These are phyloP conservation scores for Danielia reshetovae DNA, from an alignment of 805 yeast genomes.

Conservation along the genomic window DNA sequence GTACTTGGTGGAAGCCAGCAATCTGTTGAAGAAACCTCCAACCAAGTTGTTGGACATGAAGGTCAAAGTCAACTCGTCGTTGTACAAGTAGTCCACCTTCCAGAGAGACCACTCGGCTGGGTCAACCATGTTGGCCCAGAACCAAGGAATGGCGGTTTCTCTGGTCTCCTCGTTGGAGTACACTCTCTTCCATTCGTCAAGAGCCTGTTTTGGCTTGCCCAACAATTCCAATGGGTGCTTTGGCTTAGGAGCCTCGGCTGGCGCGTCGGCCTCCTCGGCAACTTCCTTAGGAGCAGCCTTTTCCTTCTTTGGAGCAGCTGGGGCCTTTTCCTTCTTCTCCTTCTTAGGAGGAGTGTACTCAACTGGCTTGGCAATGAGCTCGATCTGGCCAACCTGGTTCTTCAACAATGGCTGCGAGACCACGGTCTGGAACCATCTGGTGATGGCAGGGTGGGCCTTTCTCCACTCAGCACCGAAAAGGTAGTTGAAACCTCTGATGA, in stretches of 20 bases:
- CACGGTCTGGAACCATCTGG: slow-evolving; percentile 71
- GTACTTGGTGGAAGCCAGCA: slow-evolving; percentile 86
- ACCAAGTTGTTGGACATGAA: slow-evolving; percentile 98
- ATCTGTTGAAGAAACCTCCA: slow-evolving; percentile 98
- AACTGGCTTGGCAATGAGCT: slow-evolving; percentile 61
- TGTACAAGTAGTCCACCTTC: slow-evolving; percentile 95
- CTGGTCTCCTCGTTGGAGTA: slow-evolving; percentile 98
- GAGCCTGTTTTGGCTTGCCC: slow-evolving; percentile 62
- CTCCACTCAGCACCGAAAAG: slow-evolving; percentile 67
- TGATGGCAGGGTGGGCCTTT: slow-evolving; percentile 53
- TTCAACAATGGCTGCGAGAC: slow-evolving; percentile 43
- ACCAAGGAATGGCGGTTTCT: slow-evolving; percentile 91
- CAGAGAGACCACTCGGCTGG: slow-evolving; percentile 91
- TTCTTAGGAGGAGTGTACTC: slow-evolving; percentile 62
- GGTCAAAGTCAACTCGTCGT: slow-evolving; percentile 93
- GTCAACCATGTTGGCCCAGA: slow-evolving; percentile 90
- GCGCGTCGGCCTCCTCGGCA: slow-evolving; percentile 32
- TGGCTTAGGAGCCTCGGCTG: slow-evolving; percentile 66
- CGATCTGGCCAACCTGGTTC: slow-evolving; percentile 46
- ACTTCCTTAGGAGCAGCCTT: slow-evolving; percentile 24
- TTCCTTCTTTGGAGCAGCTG: slow-evolving; percentile 32
- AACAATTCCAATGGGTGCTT: slow-evolving; percentile 89
- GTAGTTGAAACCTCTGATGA: slow-evolving; percentile 52
- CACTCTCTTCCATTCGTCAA: slow-evolving; percentile 94
- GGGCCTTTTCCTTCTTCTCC: slow-evolving; percentile 58